Evolutionary conservation across 306 rosid genomes (phyloP).

Genomic region (Styphnolobium japonicum): DNA sequence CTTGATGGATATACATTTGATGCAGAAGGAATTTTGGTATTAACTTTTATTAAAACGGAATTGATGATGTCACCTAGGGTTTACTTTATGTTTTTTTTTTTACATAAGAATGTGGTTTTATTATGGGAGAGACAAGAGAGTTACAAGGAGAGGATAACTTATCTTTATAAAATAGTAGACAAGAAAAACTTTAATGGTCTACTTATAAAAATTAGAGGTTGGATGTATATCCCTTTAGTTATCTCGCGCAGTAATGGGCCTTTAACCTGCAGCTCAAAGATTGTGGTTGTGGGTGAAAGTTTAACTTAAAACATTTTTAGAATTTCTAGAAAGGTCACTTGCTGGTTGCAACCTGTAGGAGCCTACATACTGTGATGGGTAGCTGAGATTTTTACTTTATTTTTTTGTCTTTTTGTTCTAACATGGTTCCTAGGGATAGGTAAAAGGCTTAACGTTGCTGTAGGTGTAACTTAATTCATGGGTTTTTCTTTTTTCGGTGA

Average conservation of each 20-base stretch:
- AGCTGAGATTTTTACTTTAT: too few species aligned
- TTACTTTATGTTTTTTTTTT: not conserved
- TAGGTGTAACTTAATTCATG: too few species aligned
- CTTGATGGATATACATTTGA: not conserved
- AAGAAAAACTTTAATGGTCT: not conserved
- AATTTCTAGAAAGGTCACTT: too few species aligned
- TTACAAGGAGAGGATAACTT: not conserved
- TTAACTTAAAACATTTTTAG: not conserved
- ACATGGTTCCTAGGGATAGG: too few species aligned
- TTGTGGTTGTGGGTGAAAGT: not conserved
- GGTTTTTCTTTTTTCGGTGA: too few species aligned
- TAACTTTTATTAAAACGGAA: not conserved
- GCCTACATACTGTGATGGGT: too few species aligned
- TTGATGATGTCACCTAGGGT: not conserved
- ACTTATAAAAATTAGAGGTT: not conserved
- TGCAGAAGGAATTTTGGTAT: not conserved
- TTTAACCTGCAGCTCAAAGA: not conserved
- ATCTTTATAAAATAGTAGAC: not conserved
- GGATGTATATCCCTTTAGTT: not conserved
- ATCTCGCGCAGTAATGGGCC: not conserved
- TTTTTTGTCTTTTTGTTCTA: too few species aligned
- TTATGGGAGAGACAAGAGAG: not conserved
- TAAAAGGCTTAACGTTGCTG: too few species aligned
- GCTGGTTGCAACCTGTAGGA: too few species aligned
- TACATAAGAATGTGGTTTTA: not conserved